Conservation (phyloP, 768 basidiomycete genomes). For the Rhodotorula kratochvilovae region DNA sequence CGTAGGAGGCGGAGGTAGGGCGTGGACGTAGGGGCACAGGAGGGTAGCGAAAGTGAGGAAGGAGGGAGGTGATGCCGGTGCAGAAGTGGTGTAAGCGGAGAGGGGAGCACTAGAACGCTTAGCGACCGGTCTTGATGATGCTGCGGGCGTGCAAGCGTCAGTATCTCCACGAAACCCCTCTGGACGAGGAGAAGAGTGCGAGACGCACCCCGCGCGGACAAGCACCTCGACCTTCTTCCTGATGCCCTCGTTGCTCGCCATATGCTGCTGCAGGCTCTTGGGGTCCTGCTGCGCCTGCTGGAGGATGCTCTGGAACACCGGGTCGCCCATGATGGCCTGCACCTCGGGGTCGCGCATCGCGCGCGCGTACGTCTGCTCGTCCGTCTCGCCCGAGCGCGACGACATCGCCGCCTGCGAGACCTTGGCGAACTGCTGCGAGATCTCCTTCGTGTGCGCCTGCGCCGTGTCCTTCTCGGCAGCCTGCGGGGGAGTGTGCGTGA, state of each 20-base stretch:
- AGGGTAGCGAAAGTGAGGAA: too few species aligned
- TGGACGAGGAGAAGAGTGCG: not conserved
- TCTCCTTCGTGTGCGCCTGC: constrained; percentile 75
- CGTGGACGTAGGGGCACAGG: too few species aligned
- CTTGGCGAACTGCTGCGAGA: constrained; percentile 73
- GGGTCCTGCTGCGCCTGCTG: constrained; percentile 91
- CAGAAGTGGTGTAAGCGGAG: constrained; percentile 41
- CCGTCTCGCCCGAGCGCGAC: constrained; percentile 76
- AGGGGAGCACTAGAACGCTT: constrained; percentile 50
- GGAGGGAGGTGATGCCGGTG: too few species aligned
- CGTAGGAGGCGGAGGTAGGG: too few species aligned
- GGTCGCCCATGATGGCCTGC: constrained; percentile 79
- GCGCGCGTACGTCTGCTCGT: constrained; percentile 84
- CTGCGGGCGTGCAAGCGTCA: not conserved
- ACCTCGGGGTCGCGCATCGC: constrained; percentile 90
- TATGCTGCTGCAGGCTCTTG: constrained; percentile 82
- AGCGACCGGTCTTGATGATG: constrained; percentile 36
- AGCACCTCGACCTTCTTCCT: constrained; percentile 65
- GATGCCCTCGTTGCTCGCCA: constrained; percentile 64
- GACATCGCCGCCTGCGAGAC: constrained; percentile 70
- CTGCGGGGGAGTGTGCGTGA: constrained; percentile 23
- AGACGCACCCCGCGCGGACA: constrained; percentile 63
- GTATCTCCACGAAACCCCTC: not conserved
- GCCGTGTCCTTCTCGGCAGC: constrained; percentile 75
- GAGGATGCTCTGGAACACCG: constrained; percentile 88